Evolutionary conservation across 768 basidiomycete genomes (phyloP), one percentile per base, ranked within the genome.

Genomic region (Termitomyces sp.): DNA sequence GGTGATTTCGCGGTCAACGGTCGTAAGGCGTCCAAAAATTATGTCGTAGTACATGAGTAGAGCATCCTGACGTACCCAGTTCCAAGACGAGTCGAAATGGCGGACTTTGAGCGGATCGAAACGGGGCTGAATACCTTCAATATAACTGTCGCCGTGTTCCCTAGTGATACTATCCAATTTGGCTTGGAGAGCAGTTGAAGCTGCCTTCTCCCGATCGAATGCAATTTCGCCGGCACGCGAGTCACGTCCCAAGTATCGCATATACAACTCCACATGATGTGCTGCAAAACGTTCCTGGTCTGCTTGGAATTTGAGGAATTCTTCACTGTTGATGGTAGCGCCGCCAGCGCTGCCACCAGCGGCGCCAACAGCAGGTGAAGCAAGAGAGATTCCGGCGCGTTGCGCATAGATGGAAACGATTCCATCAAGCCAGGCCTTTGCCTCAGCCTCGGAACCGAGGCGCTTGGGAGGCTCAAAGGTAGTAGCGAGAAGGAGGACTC

Each of bases 31-130:
- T 49, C 97, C 97, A 64, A 94, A 94, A 65, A 99, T 94, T 74
- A 99, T 97, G 71, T 98, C 96, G 73, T 95, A 98, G 77, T 87
- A 98, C 93, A 99, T 95, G 59, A 93, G 77, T 28, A 98, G 79
- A 16, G 94, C 93, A 60, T 97, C 95, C 75, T 99, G 97, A 59
- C 96, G 88, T 46, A 90, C 96, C 97, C 97, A 99, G 69, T 99
- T 99, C 97, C 96, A 99, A 6, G 90, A 94, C 2, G 96, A 98
- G 70, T 98, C 95, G 78, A 99, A 98, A 69, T 89, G 94, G 47
- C 97, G 91, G 13, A 95, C 97, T 74, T 99, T 98, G 66, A 98
- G 79, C 2, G 92, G 87, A 67, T 96, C 92, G 73, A 99, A 99
- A 57, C 84, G 81, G 10, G 97, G 97, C 67, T 95, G 90, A 60